Evolutionary conservation across 1,284 basidiomycete genomes (phyloP), one percentile per base, ranked within the genome.

Genomic region (Ustilago trichophora): DNA sequence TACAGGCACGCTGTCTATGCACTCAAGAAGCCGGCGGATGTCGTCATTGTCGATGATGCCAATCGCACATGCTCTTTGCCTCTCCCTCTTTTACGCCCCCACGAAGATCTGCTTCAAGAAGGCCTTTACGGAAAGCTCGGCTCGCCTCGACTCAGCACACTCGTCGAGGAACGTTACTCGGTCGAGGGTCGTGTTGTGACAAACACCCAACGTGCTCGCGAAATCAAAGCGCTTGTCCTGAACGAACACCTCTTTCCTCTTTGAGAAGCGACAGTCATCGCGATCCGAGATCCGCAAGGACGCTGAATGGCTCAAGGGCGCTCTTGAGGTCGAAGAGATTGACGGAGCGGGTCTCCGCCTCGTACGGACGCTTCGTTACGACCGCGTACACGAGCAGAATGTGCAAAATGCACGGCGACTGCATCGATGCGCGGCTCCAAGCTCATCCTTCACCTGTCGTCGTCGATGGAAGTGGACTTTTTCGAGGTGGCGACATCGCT

Each of bases 181-280:
- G 85, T 87, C 0, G 84, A 85, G 3, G 77, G 82, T 10, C 82
- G 78, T 2, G 76, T 83, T 0, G 60, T 76, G 13, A 38, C 67
- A 10, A 75, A 82, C 13, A 76, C 74, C 32, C 63, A 66, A 19
- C 55, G 67, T 12, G 62, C 77, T 8, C 46, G 47, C 32, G 73
- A 73, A 37, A 72, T 80, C 45, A 70, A 73, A 33, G 68, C 60
- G 13, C 69, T 77, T n/a, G 87, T 95, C 2, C 83, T 95, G n/a
- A 98, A 82, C 86, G 95, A 22, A 84, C 96, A 12, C 92, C 93
- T 0, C 84, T 98, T 98, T 98, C 84, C 84, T 98, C 8, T 90
- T 96, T 49, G 93, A 96, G 74, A 90, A 92, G 56, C 88, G 87
- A 0, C 88, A 91, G 75, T 60, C 73, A 32, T 62, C 72, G 2